A percentile compares a stretch with the other conserved stretches of the same genome.
Conservation (phyloP, 2,329 filamentous ascomycete species). For the Truncatella angustata region DNA sequence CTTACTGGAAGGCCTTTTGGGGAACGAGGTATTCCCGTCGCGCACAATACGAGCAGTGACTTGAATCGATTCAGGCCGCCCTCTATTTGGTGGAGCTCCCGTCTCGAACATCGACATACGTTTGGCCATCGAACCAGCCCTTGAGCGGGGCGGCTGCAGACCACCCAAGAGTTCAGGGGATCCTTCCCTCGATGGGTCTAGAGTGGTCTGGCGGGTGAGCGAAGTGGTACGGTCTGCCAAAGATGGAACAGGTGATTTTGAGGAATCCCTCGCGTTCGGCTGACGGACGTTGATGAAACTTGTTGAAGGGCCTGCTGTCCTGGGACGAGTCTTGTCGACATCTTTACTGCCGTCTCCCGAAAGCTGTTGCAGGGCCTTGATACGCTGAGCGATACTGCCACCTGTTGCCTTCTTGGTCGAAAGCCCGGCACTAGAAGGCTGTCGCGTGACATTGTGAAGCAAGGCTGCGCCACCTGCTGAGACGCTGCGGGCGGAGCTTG, state of each 20-base stretch:
- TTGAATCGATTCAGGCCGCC: constrained; percentile 73
- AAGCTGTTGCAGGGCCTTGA: constrained; percentile 87
- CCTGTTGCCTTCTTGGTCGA: constrained; percentile 75
- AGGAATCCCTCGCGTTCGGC: constrained; percentile 27
- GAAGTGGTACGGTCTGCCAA: constrained; percentile 34
- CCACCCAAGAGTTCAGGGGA: constrained; percentile 18
- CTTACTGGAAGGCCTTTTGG: constrained; percentile 34
- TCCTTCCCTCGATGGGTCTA: constrained; percentile 24
- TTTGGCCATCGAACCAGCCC: constrained; percentile 55
- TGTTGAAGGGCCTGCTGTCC: constrained; percentile 32
- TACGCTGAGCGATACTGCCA: constrained; percentile 88
- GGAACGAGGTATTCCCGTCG: constrained; percentile 49
- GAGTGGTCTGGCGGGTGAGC: constrained; percentile 22
- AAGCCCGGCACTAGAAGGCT: constrained; percentile 47
- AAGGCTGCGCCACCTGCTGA: constrained; percentile 56
- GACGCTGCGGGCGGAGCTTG: constrained; percentile 49
- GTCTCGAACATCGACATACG: constrained; percentile 55
- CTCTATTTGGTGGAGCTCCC: constrained; percentile 35
- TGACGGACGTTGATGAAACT: constrained; percentile 45
- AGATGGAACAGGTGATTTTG: constrained; percentile 28
- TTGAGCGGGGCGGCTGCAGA: constrained; percentile 33
- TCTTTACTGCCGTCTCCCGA: constrained; percentile 44
- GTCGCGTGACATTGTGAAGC: constrained; percentile 52
- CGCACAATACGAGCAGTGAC: constrained; percentile 83
- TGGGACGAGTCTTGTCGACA: constrained; percentile 23